These are phyloP conservation scores for Fomitopsis pinicola DNA, from an alignment of 1,284 basidiomycete genomes.

Conservation along the genomic window DNA sequence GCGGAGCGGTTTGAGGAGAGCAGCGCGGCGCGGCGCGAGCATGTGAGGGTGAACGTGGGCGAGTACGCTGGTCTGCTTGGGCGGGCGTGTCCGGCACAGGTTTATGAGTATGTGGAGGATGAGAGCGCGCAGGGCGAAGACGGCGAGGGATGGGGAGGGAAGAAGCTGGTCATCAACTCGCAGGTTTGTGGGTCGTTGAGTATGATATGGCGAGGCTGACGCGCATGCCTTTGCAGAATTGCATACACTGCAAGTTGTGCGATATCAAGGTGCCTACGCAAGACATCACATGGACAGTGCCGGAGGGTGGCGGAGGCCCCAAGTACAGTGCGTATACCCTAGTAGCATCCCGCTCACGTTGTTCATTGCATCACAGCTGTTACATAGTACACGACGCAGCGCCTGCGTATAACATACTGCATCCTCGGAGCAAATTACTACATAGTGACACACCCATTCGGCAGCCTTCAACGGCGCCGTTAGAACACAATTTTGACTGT, in stretches of 20 bases:
- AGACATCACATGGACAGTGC: slow-evolving; percentile 93
- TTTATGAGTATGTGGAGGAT: slow-evolving; percentile 95
- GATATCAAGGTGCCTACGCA: slow-evolving; percentile 92
- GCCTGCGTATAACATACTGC: not conserved
- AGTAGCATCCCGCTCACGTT: too few species aligned
- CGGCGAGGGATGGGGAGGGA: slow-evolving; percentile 57
- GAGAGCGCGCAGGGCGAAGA: slow-evolving; percentile 35
- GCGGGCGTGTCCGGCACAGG: slow-evolving; percentile 90
- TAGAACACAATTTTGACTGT: not conserved
- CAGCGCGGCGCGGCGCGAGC: slow-evolving; percentile 43
- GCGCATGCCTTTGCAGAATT: slow-evolving; percentile 46
- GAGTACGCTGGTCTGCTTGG: slow-evolving; percentile 88
- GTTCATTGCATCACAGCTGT: not conserved
- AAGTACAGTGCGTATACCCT: slow-evolving; percentile 71
- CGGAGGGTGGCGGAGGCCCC: slow-evolving; percentile 90
- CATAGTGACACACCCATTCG: not conserved
- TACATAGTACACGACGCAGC: not conserved
- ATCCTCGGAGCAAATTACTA: not conserved
- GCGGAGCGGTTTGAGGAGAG: slow-evolving; percentile 34
- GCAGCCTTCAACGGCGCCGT: not conserved
- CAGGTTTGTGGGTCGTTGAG: slow-evolving; percentile 50
- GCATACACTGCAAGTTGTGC: slow-evolving; percentile 92
- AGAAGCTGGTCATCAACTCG: slow-evolving; percentile 94
- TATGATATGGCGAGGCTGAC: not conserved
- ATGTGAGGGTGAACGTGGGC: slow-evolving; percentile 75